Conservation (phyloP, 1,284 basidiomycete genomes). For the Hymenochaete sp. region DNA sequence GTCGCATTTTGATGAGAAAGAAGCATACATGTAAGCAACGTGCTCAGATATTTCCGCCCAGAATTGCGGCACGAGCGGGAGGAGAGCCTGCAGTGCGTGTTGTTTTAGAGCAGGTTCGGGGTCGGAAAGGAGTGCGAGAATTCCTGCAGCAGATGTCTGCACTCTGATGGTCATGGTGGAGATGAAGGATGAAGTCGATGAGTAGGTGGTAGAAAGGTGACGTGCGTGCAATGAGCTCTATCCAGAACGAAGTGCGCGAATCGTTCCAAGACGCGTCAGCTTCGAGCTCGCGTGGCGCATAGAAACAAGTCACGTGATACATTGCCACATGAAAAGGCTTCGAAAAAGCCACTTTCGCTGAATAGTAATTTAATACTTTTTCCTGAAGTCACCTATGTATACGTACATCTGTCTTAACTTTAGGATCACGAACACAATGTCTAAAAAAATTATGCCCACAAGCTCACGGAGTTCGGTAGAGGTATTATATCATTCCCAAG, state of each 20-base stretch:
- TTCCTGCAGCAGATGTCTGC: conserved; percentile 79
- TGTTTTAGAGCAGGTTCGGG: conserved; percentile 82
- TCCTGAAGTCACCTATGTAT: too few relatives aligned
- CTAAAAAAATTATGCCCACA: not conserved
- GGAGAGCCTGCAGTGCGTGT: conserved; percentile 80
- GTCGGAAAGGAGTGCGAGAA: conserved; percentile 82
- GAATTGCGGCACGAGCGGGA: conserved; percentile 81
- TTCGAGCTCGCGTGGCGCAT: conserved; percentile 11
- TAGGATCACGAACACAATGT: not conserved
- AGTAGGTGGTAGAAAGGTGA: conserved; percentile 15
- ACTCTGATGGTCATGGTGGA: conserved; percentile 50
- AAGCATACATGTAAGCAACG: conserved; percentile 75
- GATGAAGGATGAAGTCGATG: conserved; percentile 19
- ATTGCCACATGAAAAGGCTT: too few relatives aligned
- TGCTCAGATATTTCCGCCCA: conserved; percentile 98
- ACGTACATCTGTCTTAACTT: too few relatives aligned
- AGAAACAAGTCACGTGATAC: too few relatives aligned
- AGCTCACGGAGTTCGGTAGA: conserved; percentile 11
- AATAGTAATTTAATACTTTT: too few relatives aligned
- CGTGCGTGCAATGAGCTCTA: not conserved
- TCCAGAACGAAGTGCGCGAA: not conserved
- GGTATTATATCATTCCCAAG: conserved; percentile 15
- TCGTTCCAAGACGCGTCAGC: conserved; percentile 16
- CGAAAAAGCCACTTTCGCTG: too few relatives aligned
- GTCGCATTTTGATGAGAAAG: conserved; percentile 11